Evolutionary conservation across 495 filamentous ascomycete genomes (phyloP).

Genomic region (Podospora australis): DNA sequence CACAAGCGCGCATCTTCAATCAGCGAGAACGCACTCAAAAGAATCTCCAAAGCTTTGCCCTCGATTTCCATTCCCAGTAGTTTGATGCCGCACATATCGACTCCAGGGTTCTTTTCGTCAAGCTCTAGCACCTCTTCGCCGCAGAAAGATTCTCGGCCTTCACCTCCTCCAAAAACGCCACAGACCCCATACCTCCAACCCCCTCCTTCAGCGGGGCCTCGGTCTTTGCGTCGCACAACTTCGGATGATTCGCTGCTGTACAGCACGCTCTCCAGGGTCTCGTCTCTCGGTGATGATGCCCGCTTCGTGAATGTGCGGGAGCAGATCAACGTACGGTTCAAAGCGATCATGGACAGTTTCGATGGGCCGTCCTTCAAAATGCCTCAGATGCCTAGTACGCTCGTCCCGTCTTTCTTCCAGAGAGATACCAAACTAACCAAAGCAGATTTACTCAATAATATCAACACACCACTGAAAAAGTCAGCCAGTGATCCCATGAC

Average conservation of each 20-base stretch:
- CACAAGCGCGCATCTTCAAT: conserved; percentile 34
- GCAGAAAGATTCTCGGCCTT: conserved; percentile 14
- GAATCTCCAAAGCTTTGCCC: conserved; percentile 43
- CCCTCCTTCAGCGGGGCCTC: conserved; percentile 11
- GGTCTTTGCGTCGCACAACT: conserved; percentile 50
- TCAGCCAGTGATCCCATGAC: conserved; percentile 11
- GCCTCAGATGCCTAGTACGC: conserved; percentile 57
- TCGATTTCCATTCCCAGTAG: conserved; percentile 45
- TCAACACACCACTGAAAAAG: conserved; percentile 36
- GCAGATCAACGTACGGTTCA: conserved; percentile 78
- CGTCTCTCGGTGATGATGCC: conserved; percentile 81
- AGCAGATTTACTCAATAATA: no score
- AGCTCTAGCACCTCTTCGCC: conserved; percentile 22
- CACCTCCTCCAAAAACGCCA: conserved; percentile 11
- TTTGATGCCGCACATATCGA: conserved; percentile 37
- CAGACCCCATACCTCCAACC: neutral
- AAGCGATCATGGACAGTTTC: conserved; percentile 84
- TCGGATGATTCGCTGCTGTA: conserved; percentile 74
- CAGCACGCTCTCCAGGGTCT: conserved; percentile 62
- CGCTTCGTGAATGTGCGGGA: conserved; percentile 72
- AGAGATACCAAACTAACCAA: no score
- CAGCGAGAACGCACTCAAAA: conserved; percentile 41
- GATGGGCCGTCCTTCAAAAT: conserved; percentile 67
- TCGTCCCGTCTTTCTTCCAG: no score
- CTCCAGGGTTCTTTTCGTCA: conserved; percentile 41